Percentiles rank a stretch among this genome's conserved stretches.
These are phyloP conservation scores for Trichoderma citrinoviride DNA, from an alignment of 2,329 filamentous ascomycete species.

Conservation along the genomic window DNA sequence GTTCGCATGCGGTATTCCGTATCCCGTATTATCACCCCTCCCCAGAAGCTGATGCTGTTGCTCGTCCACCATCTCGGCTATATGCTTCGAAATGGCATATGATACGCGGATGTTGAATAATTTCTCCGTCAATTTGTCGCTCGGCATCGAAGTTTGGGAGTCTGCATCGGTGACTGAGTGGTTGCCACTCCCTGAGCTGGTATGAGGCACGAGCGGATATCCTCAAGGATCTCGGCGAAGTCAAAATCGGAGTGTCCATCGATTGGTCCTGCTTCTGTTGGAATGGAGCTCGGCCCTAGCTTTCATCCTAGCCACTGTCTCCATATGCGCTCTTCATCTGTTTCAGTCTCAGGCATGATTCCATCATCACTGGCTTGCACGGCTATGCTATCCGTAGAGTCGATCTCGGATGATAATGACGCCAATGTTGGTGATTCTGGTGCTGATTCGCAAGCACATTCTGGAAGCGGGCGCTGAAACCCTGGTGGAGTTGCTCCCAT, in stretches of 20 bases:
- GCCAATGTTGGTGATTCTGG: not conserved
- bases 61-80: constrained; percentile 7
- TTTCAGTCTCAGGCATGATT: not conserved
- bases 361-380: not conserved
- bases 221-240: not conserved
- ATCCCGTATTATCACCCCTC: not conserved
- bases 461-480: not conserved
- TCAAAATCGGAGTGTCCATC: not conserved
- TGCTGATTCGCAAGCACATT: not conserved
- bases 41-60: not conserved
- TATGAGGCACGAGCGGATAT: not conserved
- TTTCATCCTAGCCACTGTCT: not conserved
- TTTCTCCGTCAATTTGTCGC: not conserved
- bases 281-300: not conserved
- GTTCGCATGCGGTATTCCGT: not conserved
- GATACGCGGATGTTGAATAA: not conserved
- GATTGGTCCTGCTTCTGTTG: not conserved
- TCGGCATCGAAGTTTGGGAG: not conserved
- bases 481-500: not conserved
- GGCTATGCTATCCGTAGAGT: not conserved
- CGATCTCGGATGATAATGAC: not conserved
- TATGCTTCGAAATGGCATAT: constrained; percentile 16
- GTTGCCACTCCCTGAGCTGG: not conserved
- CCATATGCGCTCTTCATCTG: not conserved
- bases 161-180: not conserved